These are phyloP conservation scores for Russula foetens DNA, from an alignment of 768 basidiomycete genomes.

Conservation along the genomic window DNA sequence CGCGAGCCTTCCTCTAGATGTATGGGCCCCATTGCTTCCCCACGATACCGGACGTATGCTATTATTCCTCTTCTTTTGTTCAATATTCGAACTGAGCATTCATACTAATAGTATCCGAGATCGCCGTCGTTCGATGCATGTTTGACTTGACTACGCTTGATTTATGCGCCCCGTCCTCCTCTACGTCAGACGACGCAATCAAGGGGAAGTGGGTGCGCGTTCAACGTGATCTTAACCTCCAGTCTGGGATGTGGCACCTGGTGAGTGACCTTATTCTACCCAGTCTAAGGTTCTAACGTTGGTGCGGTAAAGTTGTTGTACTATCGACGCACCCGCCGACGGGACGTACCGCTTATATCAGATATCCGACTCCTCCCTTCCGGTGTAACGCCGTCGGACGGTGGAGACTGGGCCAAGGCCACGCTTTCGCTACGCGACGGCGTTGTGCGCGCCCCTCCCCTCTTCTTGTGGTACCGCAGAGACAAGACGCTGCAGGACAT, in stretches of 20 bases:
- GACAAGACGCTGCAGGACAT: slow-evolving; percentile 59
- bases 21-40: slow-evolving; percentile 68
- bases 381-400: slow-evolving; percentile 38
- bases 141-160: slow-evolving; percentile 50
- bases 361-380: slow-evolving; percentile 58
- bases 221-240: slow-evolving; percentile 68
- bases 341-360: slow-evolving; percentile 73
- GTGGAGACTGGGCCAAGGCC: slow-evolving; percentile 57
- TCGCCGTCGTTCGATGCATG: slow-evolving; percentile 60
- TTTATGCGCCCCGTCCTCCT: slow-evolving; percentile 62
- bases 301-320: slow-evolving; percentile 49
- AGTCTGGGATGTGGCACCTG: slow-evolving; percentile 50
- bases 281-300: not conserved
- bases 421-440: slow-evolving; percentile 57
- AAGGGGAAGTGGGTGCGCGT: slow-evolving; percentile 89
- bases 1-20: slow-evolving; percentile 70
- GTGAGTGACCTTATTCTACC: slow-evolving; percentile 33
- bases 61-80: not conserved
- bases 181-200: slow-evolving; percentile 62
- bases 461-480: slow-evolving; percentile 73
- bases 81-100: not conserved
- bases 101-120: slow-evolving; percentile 61
- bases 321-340: slow-evolving; percentile 78
- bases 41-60: slow-evolving; percentile 70
- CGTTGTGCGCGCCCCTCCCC: slow-evolving; percentile 42